Percentiles rank a stretch among this genome's conserved stretches.
phyloP scores from a whole-genome alignment of 192 early-diverging fungal species.

The Gaertneriomyces sp. region DNA sequence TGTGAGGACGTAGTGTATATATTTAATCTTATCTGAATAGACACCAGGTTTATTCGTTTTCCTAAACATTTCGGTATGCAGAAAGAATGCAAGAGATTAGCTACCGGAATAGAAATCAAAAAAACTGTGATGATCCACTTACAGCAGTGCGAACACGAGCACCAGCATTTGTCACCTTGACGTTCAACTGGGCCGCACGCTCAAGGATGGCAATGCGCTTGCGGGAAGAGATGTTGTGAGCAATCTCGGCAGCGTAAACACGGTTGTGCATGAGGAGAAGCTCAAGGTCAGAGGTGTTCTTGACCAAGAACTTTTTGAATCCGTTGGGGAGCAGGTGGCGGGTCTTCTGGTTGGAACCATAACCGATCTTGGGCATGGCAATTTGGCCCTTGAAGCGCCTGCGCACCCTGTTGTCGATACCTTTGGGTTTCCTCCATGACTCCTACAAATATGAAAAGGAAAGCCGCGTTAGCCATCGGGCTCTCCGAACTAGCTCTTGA shows the following conservation, averaged over 20 bases:
- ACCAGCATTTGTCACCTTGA: slow-evolving; percentile 93
- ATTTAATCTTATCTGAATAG: no score
- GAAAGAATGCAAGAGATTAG: slow-evolving; percentile 1
- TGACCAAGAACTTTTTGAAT: slow-evolving; percentile 97
- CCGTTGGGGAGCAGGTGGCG: slow-evolving; percentile 96
- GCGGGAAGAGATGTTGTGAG: slow-evolving; percentile 92
- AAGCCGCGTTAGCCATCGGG: slow-evolving; percentile 9
- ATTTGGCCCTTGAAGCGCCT: slow-evolving; percentile 97
- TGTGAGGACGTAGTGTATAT: no score
- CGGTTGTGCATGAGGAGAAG: slow-evolving; percentile 99
- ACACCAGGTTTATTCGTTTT: no score
- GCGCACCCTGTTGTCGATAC: slow-evolving; percentile 99
- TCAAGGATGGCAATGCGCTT: slow-evolving; percentile 90
- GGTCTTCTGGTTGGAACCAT: slow-evolving; percentile 95
- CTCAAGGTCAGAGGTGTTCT: slow-evolving; percentile 90
- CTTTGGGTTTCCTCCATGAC: slow-evolving; percentile 99
- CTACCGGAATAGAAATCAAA: neutral
- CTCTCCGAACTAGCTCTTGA: neutral
- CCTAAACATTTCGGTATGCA: no score
- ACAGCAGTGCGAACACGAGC: slow-evolving; percentile 65
- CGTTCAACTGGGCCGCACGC: slow-evolving; percentile 91
- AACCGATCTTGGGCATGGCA: slow-evolving; percentile 99
- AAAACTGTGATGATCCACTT: slow-evolving; percentile 6
- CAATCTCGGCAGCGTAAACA: slow-evolving; percentile 97
- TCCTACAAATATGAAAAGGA: slow-evolving; percentile 50